Evolutionary conservation across 1,284 basidiomycete genomes (phyloP).

Genomic region (Trichosporon sp.): DNA sequence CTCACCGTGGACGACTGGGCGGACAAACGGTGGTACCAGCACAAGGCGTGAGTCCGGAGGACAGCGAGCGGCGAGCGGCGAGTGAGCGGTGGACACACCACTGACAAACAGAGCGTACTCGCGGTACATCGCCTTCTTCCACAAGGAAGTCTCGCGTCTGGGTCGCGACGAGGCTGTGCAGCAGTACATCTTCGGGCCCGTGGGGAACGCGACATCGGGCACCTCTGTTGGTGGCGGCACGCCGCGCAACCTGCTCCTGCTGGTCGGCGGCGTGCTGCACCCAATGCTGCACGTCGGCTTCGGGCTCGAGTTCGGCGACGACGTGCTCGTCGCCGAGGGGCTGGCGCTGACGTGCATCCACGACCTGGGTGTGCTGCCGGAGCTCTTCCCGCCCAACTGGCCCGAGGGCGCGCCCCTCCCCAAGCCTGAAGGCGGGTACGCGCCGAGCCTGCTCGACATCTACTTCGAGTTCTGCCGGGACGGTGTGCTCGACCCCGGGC

Average conservation of each 20-base stretch:
- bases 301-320: constrained; percentile 59
- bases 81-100: no score
- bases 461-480: constrained; percentile 28
- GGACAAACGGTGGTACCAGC: constrained; percentile 54
- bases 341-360: constrained; percentile 85
- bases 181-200: constrained; percentile 57
- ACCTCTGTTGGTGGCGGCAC: constrained; percentile 52
- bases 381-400: constrained; percentile 25
- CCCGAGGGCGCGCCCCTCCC: constrained; percentile 15
- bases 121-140: constrained; percentile 59
- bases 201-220: no score
- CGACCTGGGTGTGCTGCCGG: constrained; percentile 96
- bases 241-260: constrained; percentile 57
- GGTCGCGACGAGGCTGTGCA: constrained; percentile 55
- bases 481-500: constrained; percentile 51
- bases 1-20: constrained; percentile 55
- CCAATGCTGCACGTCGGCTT: constrained; percentile 66
- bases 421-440: not conserved
- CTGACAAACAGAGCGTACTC: constrained; percentile 53
- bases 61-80: no score
- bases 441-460: constrained; percentile 27
- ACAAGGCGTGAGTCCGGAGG: constrained; percentile 55
- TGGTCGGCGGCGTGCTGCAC: constrained; percentile 56
- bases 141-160: constrained; percentile 50
- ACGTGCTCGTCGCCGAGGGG: constrained; percentile 58